Conservation (phyloP, 805 yeast species). For the Candida wancherniae region DNA sequence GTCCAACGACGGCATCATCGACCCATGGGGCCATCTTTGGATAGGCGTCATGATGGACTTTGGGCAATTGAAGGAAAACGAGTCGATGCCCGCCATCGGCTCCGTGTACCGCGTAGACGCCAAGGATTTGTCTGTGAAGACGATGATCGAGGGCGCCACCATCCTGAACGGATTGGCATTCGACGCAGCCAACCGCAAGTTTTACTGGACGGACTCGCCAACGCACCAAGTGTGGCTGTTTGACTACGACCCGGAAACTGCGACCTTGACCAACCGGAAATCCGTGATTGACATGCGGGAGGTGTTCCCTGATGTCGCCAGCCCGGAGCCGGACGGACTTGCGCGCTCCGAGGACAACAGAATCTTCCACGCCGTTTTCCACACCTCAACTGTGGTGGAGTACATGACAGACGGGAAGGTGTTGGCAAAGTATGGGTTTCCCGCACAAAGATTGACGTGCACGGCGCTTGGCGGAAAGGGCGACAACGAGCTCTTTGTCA, state of each 20-base stretch:
- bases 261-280: conserved; percentile 25
- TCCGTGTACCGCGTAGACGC: conserved; percentile 32
- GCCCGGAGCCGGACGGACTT: conserved; percentile 78
- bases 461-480: conserved; percentile 55
- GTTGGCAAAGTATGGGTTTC: conserved; percentile 49
- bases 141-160: conserved; percentile 28
- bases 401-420: conserved; percentile 47
- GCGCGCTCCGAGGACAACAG: conserved; percentile 50
- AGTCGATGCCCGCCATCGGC: conserved; percentile 47
- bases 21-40: conserved; percentile 71
- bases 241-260: conserved; percentile 31
- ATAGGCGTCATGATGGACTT: conserved; percentile 76
- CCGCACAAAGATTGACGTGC: conserved; percentile 60
- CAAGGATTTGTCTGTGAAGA: conserved; percentile 26
- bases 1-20: conserved; percentile 81
- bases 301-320: conserved; percentile 17
- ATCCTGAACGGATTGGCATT: conserved; percentile 67
- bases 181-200: conserved; percentile 21
- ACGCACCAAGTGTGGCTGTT: conserved; percentile 32
- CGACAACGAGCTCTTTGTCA: conserved; percentile 56
- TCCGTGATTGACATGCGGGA: conserved; percentile 19
- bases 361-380: conserved; percentile 66
- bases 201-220: conserved; percentile 40
- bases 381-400: conserved; percentile 52
- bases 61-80: conserved; percentile 18